Evolutionary conservation across 176 grass and related monocot genomes (phyloP), one percentile per base, ranked within the genome.

Genomic region (Themeda triandra): DNA sequence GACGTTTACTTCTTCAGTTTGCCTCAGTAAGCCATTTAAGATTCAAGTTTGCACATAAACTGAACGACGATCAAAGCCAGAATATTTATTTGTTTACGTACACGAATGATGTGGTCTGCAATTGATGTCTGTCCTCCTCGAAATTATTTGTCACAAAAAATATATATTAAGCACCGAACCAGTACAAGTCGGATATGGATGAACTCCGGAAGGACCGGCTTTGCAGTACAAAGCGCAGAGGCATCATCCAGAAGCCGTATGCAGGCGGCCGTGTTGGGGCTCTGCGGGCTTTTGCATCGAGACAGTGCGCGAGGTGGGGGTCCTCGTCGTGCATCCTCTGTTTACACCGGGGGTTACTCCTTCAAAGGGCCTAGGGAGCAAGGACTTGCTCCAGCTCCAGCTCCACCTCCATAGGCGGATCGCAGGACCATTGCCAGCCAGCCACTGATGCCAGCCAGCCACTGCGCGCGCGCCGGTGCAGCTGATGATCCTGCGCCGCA

Each of bases 291-390:
- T 53, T 51, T 41, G 80, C 49, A 82, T 82, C 79, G 85, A 76
- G 79, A 69, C 85, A 82, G 33, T 25, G 79, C n/a, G 79, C 63
- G 69, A 35, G 37, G 84, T 36, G 71, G 81, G 86, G 87, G 15
- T 66, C 59, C 67, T 8, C 25, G 45, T 17, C 31, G 60, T 62
- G 74, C 81, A 48, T 63, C 66, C 80, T 75, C 77, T 75, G 69
- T 32, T 87, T 30, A 40, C 63, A 24, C 69, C 60, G 46, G 64
- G 64, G 62, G 49, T 69, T 32, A 25, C 77, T n/a, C n/a, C 76
- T 69, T 62, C 62, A 62, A 80, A 68, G 7, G 60, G 51, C 45
- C 82, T 63, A 67, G 69, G 69, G 63, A 60, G 72, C 37, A 51
- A 72, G 69, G 41, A 62, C 10, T 30, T 29, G 13, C 37, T 70